Base-by-base conservation (phyloP, 2,329 filamentous ascomycete species). In the Fusarium redolens region DNA sequence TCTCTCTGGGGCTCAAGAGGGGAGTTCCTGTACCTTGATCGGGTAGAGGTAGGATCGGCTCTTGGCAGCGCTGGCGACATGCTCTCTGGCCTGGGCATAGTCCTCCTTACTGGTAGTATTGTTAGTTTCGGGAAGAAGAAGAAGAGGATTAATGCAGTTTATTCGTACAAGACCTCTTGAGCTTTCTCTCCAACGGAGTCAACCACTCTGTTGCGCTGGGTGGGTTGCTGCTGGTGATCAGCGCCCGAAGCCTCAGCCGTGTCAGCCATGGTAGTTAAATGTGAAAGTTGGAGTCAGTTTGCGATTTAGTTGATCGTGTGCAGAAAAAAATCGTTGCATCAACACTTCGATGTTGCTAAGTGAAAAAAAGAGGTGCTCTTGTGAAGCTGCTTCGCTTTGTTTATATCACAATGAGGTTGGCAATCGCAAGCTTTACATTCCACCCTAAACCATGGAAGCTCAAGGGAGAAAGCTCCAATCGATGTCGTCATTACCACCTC, bases 41-140 rank as follows among this genome's bases (percentile, higher is more conserved):
- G 96, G 96, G 82, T 97, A 98, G 71, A 97, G 82, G 79, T 96
- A 97, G 30, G 95, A 90, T 55, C 91, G 90, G 72, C 94, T 97
- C 76, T 87, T 90, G 57, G 91, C 89, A 37, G 94, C 93, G 77
- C 94, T 90, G 44, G 87, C 83, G 45, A 93, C 86, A 41, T 95
- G 85, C 20, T 82, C 82, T 74, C 86, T 90, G 61, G 93, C 88
- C 71, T 91, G 90, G 68, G 89, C 86, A 63, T 91, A 91, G 79
- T 98, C 95, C 73, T 95, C 91, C 71, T 89, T 85, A 47, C 89
- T 91, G 14, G 71, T 9, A 35, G 13, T 15, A 9, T 18, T 51
- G 50, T 69, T 45, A 68, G 67, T 14, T 52, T 69, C 74, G 68
- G 25, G n/a, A 31, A 41, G 18, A 7, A 35, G n/a, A 30, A 28